Conservation (phyloP, 179 eudicot species). For the Beta lomatogona region DNA sequence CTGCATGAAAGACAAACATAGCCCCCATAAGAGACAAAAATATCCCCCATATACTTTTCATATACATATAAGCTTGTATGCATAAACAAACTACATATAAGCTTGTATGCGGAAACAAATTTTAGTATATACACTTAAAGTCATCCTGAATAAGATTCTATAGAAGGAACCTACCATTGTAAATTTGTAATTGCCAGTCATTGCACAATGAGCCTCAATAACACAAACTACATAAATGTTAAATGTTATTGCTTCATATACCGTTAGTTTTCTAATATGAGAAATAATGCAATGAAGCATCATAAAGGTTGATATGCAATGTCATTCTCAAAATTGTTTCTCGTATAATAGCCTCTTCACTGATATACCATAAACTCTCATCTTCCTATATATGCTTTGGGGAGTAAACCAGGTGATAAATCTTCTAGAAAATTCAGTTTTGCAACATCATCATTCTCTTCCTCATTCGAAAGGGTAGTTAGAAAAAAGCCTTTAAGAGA, state of each 20-base stretch:
- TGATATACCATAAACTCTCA: not conserved
- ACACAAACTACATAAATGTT: not conserved
- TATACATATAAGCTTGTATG: not conserved
- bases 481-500: no score
- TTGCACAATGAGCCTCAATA: not conserved
- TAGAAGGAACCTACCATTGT: not conserved
- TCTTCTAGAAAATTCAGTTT: not conserved
- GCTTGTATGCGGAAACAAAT: not conserved
- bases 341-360: not conserved
- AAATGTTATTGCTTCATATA: not conserved
- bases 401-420: not conserved
- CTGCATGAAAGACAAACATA: constrained; percentile 41
- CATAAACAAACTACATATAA: not conserved
- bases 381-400: not conserved
- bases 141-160: not conserved
- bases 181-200: not conserved
- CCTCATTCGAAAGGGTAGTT: not conserved
- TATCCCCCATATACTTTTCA: no score
- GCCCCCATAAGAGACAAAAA: not conserved
- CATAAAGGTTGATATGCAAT: not conserved
- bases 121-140: not conserved
- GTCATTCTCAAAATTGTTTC: not conserved
- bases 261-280: not conserved
- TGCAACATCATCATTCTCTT: not conserved
- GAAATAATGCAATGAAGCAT: not conserved